phyloP scores from a whole-genome alignment of 345 rosid species.

The Acer saccharum region DNA sequence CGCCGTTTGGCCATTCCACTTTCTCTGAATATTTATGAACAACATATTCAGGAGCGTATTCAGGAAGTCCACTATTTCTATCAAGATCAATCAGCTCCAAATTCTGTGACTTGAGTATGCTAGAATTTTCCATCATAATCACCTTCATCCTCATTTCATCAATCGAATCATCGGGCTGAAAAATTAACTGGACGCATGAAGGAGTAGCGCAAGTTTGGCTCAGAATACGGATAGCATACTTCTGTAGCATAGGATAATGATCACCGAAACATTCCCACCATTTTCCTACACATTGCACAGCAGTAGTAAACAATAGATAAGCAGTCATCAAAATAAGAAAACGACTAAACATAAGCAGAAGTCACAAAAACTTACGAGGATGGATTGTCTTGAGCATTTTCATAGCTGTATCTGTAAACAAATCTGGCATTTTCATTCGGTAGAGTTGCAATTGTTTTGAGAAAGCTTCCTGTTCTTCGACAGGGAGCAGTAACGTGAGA shows the following conservation, averaged over 20 bases:
- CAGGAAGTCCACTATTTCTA: not conserved
- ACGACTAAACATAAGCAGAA: not conserved
- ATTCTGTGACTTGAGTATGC: not conserved
- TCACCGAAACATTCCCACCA: constrained; percentile 23
- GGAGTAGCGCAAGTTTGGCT: constrained; percentile 23
- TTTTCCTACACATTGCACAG: constrained; percentile 3
- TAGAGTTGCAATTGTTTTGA: not conserved
- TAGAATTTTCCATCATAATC: not conserved
- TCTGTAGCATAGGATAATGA: constrained; percentile 3
- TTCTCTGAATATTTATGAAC: too few relatives aligned
- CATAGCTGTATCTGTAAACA: not conserved
- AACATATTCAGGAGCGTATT: not conserved
- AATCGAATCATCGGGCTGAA: not conserved
- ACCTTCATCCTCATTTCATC: not conserved
- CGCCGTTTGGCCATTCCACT: not conserved
- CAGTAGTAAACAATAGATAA: not conserved
- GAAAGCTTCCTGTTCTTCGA: not conserved
- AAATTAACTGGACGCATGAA: not conserved
- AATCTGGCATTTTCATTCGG: not conserved
- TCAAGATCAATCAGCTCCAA: not conserved
- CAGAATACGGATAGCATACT: constrained; percentile 7
- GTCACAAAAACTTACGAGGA: not conserved
- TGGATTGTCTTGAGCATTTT: not conserved
- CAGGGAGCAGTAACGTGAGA: not conserved
- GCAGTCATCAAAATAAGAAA: not conserved